Evolutionary conservation across 2,329 filamentous ascomycete species (phyloP).

Genomic region (Colletotrichum sp.): DNA sequence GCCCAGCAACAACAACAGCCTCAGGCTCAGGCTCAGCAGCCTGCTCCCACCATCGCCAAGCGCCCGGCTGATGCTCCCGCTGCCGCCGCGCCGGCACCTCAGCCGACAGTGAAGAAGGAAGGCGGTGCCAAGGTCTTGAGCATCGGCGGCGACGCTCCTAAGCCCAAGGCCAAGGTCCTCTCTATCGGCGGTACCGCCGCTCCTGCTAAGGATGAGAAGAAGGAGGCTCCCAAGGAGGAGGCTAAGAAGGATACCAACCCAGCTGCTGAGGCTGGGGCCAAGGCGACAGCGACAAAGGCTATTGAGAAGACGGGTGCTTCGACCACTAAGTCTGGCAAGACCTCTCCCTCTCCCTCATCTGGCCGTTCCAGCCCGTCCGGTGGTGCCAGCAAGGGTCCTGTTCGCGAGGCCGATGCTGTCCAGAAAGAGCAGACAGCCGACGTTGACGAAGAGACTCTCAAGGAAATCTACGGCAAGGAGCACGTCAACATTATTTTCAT

Average conservation of each 20-base stretch:
- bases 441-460: slow-evolving; percentile 75
- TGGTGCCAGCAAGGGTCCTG: slow-evolving; percentile 52
- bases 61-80: slow-evolving; percentile 55
- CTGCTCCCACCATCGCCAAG: slow-evolving; percentile 69
- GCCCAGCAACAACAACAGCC: slow-evolving; percentile 49
- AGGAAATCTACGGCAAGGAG: slow-evolving; percentile 96
- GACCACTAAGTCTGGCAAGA: slow-evolving; percentile 66
- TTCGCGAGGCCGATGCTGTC: slow-evolving; percentile 81
- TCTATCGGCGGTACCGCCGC: slow-evolving; percentile 42
- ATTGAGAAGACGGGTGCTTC: slow-evolving; percentile 85
- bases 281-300: slow-evolving; percentile 86
- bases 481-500: slow-evolving; percentile 96
- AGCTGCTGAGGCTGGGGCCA: slow-evolving; percentile 73
- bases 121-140: slow-evolving; percentile 68
- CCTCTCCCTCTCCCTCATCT: slow-evolving; percentile 82
- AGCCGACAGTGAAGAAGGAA: slow-evolving; percentile 59
- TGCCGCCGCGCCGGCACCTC: slow-evolving; percentile 44
- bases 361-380: slow-evolving; percentile 82
- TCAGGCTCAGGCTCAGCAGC: slow-evolving; percentile 35
- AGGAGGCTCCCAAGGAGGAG: slow-evolving; percentile 53
- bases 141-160: slow-evolving; percentile 64
- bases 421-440: slow-evolving; percentile 81
- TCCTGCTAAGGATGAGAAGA: slow-evolving; percentile 46
- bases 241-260: slow-evolving; percentile 46
- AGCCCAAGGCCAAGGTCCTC: slow-evolving; percentile 55